These are phyloP conservation scores for Talaromyces atroroseus DNA, from an alignment of 2,329 filamentous ascomycete species.

Conservation along the genomic window DNA sequence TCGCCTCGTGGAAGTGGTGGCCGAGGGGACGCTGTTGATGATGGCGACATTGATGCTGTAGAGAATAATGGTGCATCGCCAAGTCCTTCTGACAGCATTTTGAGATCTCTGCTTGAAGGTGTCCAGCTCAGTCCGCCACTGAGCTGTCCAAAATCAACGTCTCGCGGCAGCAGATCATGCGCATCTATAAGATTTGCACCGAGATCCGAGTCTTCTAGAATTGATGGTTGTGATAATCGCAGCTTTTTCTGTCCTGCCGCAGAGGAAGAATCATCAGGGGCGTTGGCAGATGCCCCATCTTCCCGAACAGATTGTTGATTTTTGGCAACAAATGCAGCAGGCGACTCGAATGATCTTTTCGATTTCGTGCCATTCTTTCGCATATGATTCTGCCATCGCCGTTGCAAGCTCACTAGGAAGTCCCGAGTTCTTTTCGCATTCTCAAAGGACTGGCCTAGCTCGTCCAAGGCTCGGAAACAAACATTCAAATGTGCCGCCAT, in stretches of 20 bases:
- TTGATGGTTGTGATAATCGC: conserved; percentile 7
- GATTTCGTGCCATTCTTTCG: conserved; percentile 16
- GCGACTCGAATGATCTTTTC: conserved; percentile 20
- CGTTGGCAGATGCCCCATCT: background rate
- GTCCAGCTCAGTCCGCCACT: conserved; percentile 12
- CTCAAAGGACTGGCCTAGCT: conserved; percentile 36
- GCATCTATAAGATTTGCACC: background rate
- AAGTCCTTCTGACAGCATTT: conserved; percentile 12
- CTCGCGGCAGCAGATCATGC: conserved; percentile 1
- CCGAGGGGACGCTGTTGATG: background rate
- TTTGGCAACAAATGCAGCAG: background rate
- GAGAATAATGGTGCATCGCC: conserved; percentile 9
- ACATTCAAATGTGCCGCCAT: conserved; percentile 36
- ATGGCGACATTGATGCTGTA: background rate
- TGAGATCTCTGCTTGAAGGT: conserved; percentile 11
- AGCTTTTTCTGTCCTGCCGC: conserved; percentile 5
- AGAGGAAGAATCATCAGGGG: background rate
- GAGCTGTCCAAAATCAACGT: conserved; percentile 7
- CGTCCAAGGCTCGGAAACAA: conserved; percentile 39
- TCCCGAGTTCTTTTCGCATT: conserved; percentile 38
- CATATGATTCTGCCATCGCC: conserved; percentile 35
- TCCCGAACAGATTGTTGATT: background rate
- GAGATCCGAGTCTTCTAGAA: background rate
- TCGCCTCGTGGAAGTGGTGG: background rate
- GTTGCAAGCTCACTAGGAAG: conserved; percentile 33